Percentiles rank a stretch among this genome's conserved stretches.
Evolutionary conservation across 2,329 filamentous ascomycete species (phyloP).

Genomic region (Hymenotorrendiella dingleyae): DNA sequence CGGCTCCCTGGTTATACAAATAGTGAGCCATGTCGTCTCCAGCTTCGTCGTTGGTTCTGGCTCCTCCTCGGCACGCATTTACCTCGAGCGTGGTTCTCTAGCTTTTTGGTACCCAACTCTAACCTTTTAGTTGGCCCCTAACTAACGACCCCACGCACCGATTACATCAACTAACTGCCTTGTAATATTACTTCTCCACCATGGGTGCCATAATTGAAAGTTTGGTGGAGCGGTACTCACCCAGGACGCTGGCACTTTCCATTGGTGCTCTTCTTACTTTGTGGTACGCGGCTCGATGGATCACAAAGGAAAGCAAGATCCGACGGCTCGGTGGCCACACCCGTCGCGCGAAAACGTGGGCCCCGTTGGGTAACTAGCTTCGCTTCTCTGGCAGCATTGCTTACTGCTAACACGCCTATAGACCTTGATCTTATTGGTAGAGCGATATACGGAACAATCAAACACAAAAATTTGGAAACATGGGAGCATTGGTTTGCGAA

Average conservation of each 20-base stretch:
- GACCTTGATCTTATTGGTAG: constrained; percentile 59
- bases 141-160: too few species aligned
- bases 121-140: too few species aligned
- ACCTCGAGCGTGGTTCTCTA: too few species aligned
- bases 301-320: constrained; percentile 41
- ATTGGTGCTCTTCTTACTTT: constrained; percentile 15
- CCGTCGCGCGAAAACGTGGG: constrained; percentile 30
- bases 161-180: too few species aligned
- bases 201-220: constrained; percentile 20
- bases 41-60: too few species aligned
- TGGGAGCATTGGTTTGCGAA: constrained; percentile 52
- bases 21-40: too few species aligned
- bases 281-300: constrained; percentile 29
- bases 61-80: too few species aligned
- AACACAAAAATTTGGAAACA: constrained; percentile 52
- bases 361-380: constrained; percentile 44
- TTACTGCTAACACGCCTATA: constrained; percentile 25
- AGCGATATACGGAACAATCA: constrained; percentile 46
- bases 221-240: constrained; percentile 39
- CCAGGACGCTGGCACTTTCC: constrained; percentile 19
- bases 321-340: constrained; percentile 41
- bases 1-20: constrained; percentile 9
- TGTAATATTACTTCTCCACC: background rate
- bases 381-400: background rate
- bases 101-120: too few species aligned